Percentiles rank a stretch among this genome's conserved stretches.
phyloP scores from a whole-genome alignment of 2,329 filamentous ascomycete genomes.

The Podosphaera xanthii region DNA sequence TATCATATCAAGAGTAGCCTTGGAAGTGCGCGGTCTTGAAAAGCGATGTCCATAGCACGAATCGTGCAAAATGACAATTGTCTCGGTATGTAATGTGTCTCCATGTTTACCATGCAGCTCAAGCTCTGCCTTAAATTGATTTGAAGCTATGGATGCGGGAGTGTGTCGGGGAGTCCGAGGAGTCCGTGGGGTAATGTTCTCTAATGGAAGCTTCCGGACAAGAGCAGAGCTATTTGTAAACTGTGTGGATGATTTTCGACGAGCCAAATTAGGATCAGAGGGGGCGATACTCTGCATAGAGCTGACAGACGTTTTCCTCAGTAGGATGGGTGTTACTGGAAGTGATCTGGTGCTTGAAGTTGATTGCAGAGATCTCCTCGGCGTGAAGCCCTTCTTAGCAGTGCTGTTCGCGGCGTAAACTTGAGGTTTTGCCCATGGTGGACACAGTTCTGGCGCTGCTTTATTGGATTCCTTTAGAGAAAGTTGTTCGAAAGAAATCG shows the following conservation, averaged over 20 bases:
- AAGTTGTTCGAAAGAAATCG: too few relatives aligned
- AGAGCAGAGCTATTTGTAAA: slow-evolving; percentile 16
- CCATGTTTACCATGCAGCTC: slow-evolving; percentile 11
- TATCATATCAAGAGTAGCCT: slow-evolving; percentile 50
- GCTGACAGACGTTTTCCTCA: slow-evolving; percentile 20
- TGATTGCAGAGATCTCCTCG: too few relatives aligned
- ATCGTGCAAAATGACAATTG: slow-evolving; percentile 74
- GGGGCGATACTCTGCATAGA: slow-evolving; percentile 20
- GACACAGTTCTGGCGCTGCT: too few relatives aligned
- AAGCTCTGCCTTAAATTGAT: slow-evolving; percentile 15
- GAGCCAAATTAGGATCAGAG: slow-evolving; percentile 17
- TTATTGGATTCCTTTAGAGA: too few relatives aligned
- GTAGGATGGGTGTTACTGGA: slow-evolving; percentile 20
- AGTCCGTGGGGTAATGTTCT: slow-evolving; percentile 15
- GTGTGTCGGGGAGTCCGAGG: slow-evolving; percentile 21
- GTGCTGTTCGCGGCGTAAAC: too few relatives aligned
- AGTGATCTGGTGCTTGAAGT: slow-evolving; percentile 5
- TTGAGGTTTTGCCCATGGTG: too few relatives aligned
- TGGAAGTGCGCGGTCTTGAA: slow-evolving; percentile 58
- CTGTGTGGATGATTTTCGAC: slow-evolving; percentile 23
- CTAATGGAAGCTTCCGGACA: slow-evolving; percentile 19
- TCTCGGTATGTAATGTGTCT: slow-evolving; percentile 25
- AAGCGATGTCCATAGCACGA: slow-evolving; percentile 87
- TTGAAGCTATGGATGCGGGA: slow-evolving; percentile 21
- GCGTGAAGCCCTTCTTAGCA: too few relatives aligned